Conservation (phyloP, 768 basidiomycete genomes). For the Lenzites betulinus region DNA sequence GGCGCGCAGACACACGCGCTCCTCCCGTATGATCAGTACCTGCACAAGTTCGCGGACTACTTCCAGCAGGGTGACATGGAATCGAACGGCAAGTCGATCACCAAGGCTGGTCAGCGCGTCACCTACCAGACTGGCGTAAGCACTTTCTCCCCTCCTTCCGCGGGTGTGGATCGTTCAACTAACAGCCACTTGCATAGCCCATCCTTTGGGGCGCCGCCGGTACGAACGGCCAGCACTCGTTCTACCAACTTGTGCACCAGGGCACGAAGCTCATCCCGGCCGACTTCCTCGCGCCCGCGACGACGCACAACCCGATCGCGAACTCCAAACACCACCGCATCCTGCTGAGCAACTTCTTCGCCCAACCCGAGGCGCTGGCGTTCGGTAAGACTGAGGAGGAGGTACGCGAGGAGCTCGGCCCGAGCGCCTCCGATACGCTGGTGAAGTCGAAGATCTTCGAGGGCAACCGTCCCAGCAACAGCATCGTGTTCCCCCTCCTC, state of each 20-base stretch:
- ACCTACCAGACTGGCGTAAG: slow-evolving; percentile 95
- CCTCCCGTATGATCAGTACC: slow-evolving; percentile 97
- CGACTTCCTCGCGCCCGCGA: slow-evolving; percentile 90
- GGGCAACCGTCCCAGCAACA: slow-evolving; percentile 96
- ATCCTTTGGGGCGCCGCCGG: slow-evolving; percentile 99
- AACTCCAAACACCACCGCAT: slow-evolving; percentile 95
- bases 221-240: slow-evolving; percentile 99
- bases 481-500: slow-evolving; percentile 90
- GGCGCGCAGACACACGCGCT: slow-evolving; percentile 94
- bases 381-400: slow-evolving; percentile 96
- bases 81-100: slow-evolving; percentile 96
- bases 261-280: slow-evolving; percentile 91
- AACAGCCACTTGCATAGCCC: slow-evolving; percentile 50
- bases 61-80: slow-evolving; percentile 99
- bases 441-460: slow-evolving; percentile 98
- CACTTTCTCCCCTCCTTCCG: not conserved
- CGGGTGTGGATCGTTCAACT: not conserved
- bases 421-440: slow-evolving; percentile 76
- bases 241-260: slow-evolving; percentile 97
- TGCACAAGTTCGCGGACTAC: slow-evolving; percentile 99
- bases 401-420: slow-evolving; percentile 67
- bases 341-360: slow-evolving; percentile 96
- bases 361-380: slow-evolving; percentile 95
- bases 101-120: slow-evolving; percentile 91
- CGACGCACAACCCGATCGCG: slow-evolving; percentile 85